Base-by-base conservation (phyloP, 2,329 filamentous ascomycete species). In the Thelonectria blattea region DNA sequence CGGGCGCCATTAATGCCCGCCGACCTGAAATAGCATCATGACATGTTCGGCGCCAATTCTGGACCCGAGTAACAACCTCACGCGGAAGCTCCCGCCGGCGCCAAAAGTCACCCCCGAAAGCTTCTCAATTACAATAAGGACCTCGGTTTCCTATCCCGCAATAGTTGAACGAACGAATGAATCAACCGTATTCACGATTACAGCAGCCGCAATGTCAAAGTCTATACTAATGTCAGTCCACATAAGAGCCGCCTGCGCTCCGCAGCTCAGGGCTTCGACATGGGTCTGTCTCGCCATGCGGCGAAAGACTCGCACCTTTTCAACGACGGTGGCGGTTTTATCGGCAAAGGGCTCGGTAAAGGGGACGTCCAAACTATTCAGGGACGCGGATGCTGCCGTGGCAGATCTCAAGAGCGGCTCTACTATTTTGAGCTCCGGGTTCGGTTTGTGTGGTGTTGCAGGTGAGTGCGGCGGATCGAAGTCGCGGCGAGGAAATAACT, bases 381-480 rank as follows among this genome's bases (percentile, higher is more conserved):
- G 72, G 3, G 84, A 80, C 4, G 89, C 89, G 17, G 88, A 89
- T 63, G 85, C 85, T 43, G 91, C 91, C 6, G 84, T 93, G 42
- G 84, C 85, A 3, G 90, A 92, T 71, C 79, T 93, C 58, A 80
- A 88, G 72, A 88, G 89, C 68, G 86, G 90, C 56, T 88, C 86
- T 11, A 90, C 86, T 0, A 80, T 94, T 37, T 79, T 94, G 56
- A 92, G 90, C 71, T 88, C 91, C 15, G 91, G 91, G 1, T 94
- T 94, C 73, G 91, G 91, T n/a, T 83, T 94, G 12, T 93, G 90
- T 67, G 91, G 91, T 65, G 89, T 93, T 17, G 86, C 88, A 56
- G 85, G 86, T 87, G 79, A 69, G 51, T 12, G 48, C 18, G 45
- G 11, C 41, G 46, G 11, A 15, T 7, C 10, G 3, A 30, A 22